Percentiles rank a stretch among this genome's conserved stretches.
Evolutionary conservation across 2,329 filamentous ascomycete genomes (phyloP).

Genomic region (Xylaria sp.): DNA sequence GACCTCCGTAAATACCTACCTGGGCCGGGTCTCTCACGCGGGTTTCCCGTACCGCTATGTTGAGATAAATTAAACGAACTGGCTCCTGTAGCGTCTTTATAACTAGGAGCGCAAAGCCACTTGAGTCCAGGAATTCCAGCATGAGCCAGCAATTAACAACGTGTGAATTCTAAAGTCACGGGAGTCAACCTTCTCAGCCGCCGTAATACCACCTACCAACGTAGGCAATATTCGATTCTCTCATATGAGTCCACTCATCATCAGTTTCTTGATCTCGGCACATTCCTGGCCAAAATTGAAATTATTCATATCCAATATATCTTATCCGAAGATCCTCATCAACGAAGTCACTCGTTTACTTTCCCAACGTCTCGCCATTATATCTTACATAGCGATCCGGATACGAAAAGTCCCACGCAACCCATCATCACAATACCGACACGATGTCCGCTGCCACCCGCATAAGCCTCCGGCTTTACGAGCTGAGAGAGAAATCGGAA

Average conservation of each 20-base stretch:
- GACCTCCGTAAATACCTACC: not conserved
- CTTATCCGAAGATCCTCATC: not conserved
- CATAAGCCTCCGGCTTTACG: conserved; percentile 8
- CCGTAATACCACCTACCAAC: not conserved
- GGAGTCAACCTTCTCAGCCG: not conserved
- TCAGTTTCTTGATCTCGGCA: not conserved
- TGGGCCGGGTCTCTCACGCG: not conserved
- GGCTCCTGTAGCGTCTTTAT: not conserved
- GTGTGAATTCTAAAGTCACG: not conserved
- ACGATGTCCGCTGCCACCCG: not conserved
- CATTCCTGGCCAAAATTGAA: not conserved
- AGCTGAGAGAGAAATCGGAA: not conserved
- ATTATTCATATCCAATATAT: not conserved
- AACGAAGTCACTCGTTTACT: not conserved
- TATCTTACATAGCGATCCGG: not conserved
- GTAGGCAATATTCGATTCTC: not conserved
- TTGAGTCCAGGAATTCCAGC: not conserved
- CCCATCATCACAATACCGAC: too few species aligned
- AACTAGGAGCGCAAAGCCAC: not conserved
- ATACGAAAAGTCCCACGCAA: not conserved
- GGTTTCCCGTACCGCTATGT: not conserved
- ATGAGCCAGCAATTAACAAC: not conserved
- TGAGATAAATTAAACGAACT: not conserved
- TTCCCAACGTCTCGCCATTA: not conserved
- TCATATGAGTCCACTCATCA: not conserved